Conservation (phyloP, 1,284 basidiomycete species). For the Sanghuangporus baumii region DNA sequence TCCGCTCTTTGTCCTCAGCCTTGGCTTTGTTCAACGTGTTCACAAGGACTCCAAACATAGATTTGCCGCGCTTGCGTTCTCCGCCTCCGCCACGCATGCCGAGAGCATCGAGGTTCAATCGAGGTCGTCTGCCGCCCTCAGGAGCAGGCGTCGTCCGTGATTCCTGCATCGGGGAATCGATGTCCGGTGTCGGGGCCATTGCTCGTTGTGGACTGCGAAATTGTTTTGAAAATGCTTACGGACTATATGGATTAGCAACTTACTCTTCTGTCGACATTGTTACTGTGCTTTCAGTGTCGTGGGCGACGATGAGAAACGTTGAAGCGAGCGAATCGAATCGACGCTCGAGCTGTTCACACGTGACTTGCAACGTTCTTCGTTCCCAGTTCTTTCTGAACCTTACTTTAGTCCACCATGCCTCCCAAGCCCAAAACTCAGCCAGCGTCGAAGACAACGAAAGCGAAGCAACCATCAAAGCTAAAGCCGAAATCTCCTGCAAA, state of each 20-base stretch:
- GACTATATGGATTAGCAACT: constrained; percentile 19
- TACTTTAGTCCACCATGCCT: constrained; percentile 4
- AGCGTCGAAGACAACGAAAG: background rate
- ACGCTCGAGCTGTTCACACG: background rate
- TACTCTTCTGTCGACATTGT: constrained; percentile 53
- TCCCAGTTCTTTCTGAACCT: background rate
- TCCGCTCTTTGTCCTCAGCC: constrained; percentile 74
- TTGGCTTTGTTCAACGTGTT: constrained; percentile 80
- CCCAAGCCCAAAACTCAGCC: background rate
- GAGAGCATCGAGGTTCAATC: constrained; percentile 52
- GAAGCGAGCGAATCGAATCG: background rate
- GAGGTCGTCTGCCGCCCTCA: constrained; percentile 55
- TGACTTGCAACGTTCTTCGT: background rate
- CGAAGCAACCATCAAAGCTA: background rate
- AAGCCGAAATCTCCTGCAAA: constrained; percentile 13
- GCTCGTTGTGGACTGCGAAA: constrained; percentile 27
- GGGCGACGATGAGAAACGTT: constrained; percentile 17
- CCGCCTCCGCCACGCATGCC: constrained; percentile 28
- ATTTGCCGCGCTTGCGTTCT: constrained; percentile 75
- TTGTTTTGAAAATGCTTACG: background rate
- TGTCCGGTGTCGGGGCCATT: constrained; percentile 28
- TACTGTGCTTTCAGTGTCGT: constrained; percentile 10
- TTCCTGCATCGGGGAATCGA: constrained; percentile 15
- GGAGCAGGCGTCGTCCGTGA: constrained; percentile 19
- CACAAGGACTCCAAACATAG: constrained; percentile 74